These are phyloP conservation scores for Pharnaceum exiguum DNA, from an alignment of 148 eudicot genomes.

Conservation along the genomic window DNA sequence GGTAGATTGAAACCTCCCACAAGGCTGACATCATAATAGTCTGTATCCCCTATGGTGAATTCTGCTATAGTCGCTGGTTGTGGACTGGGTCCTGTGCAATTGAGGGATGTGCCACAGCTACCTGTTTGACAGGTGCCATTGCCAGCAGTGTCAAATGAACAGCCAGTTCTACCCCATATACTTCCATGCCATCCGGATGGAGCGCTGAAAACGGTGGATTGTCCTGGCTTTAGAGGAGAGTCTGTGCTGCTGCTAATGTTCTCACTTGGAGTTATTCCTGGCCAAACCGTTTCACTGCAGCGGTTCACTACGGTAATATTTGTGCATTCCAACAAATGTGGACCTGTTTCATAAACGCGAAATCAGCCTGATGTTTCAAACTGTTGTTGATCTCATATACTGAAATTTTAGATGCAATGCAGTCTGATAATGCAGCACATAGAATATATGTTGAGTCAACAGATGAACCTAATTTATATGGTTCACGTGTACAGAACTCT, in stretches of 20 bases:
- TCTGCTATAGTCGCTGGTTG: conserved; percentile 35
- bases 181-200: conserved; percentile 34
- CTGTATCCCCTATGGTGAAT: conserved; percentile 28
- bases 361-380: background rate
- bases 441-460: too few species aligned
- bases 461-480: too few species aligned
- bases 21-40: conserved; percentile 40
- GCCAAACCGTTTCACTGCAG: conserved; percentile 44
- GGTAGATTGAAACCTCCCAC: conserved; percentile 42
- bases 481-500: too few species aligned
- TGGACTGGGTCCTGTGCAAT: conserved; percentile 24
- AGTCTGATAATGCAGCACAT: too few species aligned
- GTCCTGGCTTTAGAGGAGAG: conserved; percentile 19
- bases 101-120: conserved; percentile 23
- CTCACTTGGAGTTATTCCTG: conserved; percentile 32
- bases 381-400: background rate
- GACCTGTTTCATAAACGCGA: conserved; percentile 4
- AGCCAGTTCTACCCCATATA: conserved; percentile 39
- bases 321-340: conserved; percentile 2
- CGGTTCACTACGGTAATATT: conserved; percentile 26
- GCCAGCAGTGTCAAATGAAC: conserved; percentile 32
- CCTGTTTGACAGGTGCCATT: conserved; percentile 39
- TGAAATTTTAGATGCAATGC: too few species aligned
- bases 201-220: conserved; percentile 22
- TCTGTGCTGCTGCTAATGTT: conserved; percentile 23